Conservation (phyloP, 345 rosid genomes). For the Pistacia vera region DNA sequence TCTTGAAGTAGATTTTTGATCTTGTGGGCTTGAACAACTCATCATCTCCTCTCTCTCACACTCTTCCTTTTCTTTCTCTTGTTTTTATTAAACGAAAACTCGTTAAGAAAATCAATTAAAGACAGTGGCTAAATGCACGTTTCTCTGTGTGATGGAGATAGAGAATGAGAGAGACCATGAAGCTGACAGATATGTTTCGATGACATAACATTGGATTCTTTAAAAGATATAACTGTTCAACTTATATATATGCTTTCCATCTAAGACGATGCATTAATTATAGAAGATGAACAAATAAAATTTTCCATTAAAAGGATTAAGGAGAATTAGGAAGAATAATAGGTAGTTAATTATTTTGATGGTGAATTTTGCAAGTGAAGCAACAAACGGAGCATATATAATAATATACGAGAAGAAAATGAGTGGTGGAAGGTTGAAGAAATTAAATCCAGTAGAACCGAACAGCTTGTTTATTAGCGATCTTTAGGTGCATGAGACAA, state of each 20-base stretch:
- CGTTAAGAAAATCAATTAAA: no score
- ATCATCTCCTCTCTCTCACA: slow-evolving; percentile 3
- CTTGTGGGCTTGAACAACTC: slow-evolving; percentile 6
- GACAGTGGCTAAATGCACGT: no score
- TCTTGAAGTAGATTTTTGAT: background rate
- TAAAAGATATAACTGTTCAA: background rate
- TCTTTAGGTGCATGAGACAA: background rate
- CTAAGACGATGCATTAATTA: background rate
- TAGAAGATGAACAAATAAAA: background rate
- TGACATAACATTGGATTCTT: slow-evolving; percentile 1
- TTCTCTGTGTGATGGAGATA: no score
- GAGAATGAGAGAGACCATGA: background rate
- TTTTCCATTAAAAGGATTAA: background rate
- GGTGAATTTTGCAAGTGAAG: slow-evolving; percentile 23
- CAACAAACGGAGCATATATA: slow-evolving; percentile 13
- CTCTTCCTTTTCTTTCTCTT: no score
- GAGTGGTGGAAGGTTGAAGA: background rate
- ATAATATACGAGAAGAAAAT: background rate
- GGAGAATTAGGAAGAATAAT: background rate
- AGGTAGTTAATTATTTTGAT: background rate
- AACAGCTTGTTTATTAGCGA: background rate
- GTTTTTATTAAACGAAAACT: no score
- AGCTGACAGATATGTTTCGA: background rate
- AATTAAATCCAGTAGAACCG: background rate
- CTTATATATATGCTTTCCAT: background rate